Percentiles rank a stretch among this genome's conserved stretches.
Conservation (phyloP, 2,329 filamentous ascomycete species). For the Talaromyces atroroseus region DNA sequence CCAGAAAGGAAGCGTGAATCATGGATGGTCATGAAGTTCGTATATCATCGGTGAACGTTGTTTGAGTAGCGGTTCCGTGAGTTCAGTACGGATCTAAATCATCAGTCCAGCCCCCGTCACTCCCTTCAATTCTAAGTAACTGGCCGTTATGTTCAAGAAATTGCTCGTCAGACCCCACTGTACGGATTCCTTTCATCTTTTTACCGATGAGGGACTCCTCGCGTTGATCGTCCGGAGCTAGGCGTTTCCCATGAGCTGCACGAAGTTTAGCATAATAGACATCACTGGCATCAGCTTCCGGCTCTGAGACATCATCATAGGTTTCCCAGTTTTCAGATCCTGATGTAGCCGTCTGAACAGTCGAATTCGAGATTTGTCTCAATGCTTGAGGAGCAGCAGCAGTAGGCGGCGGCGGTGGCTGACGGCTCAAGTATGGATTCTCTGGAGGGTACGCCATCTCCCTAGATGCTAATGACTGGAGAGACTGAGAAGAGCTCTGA, state of each 20-base stretch:
- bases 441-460: constrained; percentile 30
- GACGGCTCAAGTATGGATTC: constrained; percentile 31
- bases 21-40: constrained; percentile 13
- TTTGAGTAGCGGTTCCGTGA: too few relatives aligned
- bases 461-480: constrained; percentile 33
- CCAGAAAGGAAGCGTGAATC: constrained; percentile 8
- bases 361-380: constrained; percentile 67
- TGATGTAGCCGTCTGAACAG: constrained; percentile 60
- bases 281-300: constrained; percentile 68
- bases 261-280: constrained; percentile 75
- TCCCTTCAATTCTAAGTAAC: constrained; percentile 44
- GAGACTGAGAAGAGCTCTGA: constrained; percentile 40
- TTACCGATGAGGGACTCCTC: constrained; percentile 38
- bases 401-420: constrained; percentile 18
- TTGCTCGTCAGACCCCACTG: constrained; percentile 28
- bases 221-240: constrained; percentile 37
- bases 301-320: constrained; percentile 77
- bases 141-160: constrained; percentile 39
- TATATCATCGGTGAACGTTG: constrained; percentile 7
- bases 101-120: constrained; percentile 51
- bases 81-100: constrained; percentile 41
- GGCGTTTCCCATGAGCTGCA: constrained; percentile 62
- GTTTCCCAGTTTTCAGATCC: constrained; percentile 98
- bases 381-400: constrained; percentile 34
- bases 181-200: constrained; percentile 14